Percentiles rank a stretch among this genome's conserved stretches.
Conservation (phyloP, 805 yeast species). For the Ogataea corticis region DNA sequence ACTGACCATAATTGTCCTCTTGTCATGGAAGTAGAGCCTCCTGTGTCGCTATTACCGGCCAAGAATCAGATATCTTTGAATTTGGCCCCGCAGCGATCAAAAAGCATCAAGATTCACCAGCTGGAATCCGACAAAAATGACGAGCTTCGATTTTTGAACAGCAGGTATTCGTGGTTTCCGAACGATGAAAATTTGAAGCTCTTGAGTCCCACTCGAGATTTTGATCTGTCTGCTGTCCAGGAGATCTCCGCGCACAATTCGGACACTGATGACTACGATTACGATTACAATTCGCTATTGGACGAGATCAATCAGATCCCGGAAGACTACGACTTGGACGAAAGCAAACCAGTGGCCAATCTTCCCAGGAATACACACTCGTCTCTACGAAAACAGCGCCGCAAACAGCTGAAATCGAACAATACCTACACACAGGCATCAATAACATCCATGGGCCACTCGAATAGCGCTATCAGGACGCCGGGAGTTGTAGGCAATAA, state of each 20-base stretch:
- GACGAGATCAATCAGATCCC: slow-evolving; percentile 40
- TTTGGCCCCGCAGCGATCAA: slow-evolving; percentile 1
- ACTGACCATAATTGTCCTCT: too few relatives aligned
- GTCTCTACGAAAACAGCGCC: slow-evolving; percentile 8
- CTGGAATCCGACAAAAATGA: slow-evolving; percentile 14
- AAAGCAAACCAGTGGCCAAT: slow-evolving; percentile 3
- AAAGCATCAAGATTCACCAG: slow-evolving; percentile 23
- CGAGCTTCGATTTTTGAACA: slow-evolving; percentile 22
- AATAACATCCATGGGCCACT: background rate
- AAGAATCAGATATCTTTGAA: background rate
- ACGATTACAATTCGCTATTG: slow-evolving; percentile 28
- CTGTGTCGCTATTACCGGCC: too few relatives aligned
- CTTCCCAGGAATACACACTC: slow-evolving; percentile 3
- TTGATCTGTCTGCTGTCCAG: background rate
- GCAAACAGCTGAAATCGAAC: slow-evolving; percentile 10
- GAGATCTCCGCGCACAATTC: background rate
- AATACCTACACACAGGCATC: slow-evolving; percentile 1
- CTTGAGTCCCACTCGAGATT: background rate
- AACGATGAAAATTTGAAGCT: slow-evolving; percentile 21
- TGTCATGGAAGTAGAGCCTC: too few relatives aligned
- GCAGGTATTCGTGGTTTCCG: slow-evolving; percentile 33
- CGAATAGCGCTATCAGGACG: background rate
- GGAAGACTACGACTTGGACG: slow-evolving; percentile 36
- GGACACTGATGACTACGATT: slow-evolving; percentile 5
- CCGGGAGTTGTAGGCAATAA: background rate